Conservation (phyloP, 768 basidiomycete species). For the Mycena rebaudengoi region DNA sequence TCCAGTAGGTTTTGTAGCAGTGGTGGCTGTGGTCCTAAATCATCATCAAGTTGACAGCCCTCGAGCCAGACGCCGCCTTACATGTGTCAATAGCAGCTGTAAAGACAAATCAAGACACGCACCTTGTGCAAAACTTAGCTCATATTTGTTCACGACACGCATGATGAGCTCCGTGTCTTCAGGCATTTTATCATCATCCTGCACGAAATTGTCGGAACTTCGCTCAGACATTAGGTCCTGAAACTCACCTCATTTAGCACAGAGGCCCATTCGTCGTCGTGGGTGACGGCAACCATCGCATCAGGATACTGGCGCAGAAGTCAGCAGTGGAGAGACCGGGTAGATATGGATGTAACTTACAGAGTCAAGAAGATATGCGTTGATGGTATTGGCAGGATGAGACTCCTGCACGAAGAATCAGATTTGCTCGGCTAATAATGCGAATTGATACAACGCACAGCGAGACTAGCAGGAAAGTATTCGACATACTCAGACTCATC, state of each 20-base stretch:
- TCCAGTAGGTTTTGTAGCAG: too few species aligned
- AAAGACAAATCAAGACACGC: too few species aligned
- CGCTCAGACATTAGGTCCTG: neutral
- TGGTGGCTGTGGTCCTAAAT: too few species aligned
- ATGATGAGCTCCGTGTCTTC: too few species aligned
- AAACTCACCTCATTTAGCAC: neutral
- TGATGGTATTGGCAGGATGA: slow-evolving; percentile 5
- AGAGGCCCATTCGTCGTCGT: slow-evolving; percentile 13
- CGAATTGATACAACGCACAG: neutral
- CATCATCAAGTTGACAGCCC: too few species aligned
- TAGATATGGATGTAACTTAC: neutral
- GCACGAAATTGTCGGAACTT: neutral
- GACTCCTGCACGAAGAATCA: neutral
- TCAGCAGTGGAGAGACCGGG: neutral
- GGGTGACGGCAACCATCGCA: neutral
- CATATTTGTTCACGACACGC: too few species aligned
- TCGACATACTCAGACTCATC: neutral
- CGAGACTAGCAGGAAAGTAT: neutral
- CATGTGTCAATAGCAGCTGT: too few species aligned
- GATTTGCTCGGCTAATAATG: too few species aligned
- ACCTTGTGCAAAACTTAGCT: too few species aligned
- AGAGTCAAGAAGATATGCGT: slow-evolving; percentile 4
- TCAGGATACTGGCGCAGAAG: neutral
- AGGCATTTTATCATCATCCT: too few species aligned
- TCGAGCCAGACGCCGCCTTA: too few species aligned